Percentiles rank a stretch among this genome's conserved stretches.
phyloP scores from a whole-genome alignment of 768 basidiomycete genomes.

The Podaxis rugospora region DNA sequence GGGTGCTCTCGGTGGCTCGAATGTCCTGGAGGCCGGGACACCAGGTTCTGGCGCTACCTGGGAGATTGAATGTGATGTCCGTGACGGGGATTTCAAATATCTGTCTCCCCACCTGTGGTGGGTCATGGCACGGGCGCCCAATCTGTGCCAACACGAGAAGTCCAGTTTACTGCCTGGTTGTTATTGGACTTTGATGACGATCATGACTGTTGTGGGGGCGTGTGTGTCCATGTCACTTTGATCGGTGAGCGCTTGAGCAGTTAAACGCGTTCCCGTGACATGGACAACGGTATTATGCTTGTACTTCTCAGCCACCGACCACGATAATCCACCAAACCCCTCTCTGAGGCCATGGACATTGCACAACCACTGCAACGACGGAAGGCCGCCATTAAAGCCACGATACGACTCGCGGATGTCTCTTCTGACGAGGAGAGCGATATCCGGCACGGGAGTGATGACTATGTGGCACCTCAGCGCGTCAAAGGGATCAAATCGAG shows the following conservation, averaged over 20 bases:
- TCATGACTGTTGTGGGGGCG: not conserved
- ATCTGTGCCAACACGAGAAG: not conserved
- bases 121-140: too few relatives aligned
- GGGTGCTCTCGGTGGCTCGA: too few relatives aligned
- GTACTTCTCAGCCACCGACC: not conserved
- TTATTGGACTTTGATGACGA: not conserved
- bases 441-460: not conserved
- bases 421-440: not conserved
- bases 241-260: not conserved
- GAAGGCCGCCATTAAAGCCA: conserved; percentile 4
- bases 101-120: too few relatives aligned
- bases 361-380: conserved; percentile 2
- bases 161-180: not conserved
- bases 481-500: not conserved
- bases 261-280: conserved; percentile 7
- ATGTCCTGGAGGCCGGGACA: too few relatives aligned
- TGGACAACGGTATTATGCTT: too few relatives aligned
- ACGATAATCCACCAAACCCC: not conserved
- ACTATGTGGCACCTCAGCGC: not conserved
- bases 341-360: not conserved
- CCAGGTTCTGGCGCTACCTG: too few relatives aligned
- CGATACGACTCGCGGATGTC: conserved; percentile 1
- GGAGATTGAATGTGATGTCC: too few relatives aligned
- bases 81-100: too few relatives aligned
- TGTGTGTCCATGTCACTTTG: not conserved